Conservation (phyloP, 441 rosid species). For the Erysimum pusillum region DNA sequence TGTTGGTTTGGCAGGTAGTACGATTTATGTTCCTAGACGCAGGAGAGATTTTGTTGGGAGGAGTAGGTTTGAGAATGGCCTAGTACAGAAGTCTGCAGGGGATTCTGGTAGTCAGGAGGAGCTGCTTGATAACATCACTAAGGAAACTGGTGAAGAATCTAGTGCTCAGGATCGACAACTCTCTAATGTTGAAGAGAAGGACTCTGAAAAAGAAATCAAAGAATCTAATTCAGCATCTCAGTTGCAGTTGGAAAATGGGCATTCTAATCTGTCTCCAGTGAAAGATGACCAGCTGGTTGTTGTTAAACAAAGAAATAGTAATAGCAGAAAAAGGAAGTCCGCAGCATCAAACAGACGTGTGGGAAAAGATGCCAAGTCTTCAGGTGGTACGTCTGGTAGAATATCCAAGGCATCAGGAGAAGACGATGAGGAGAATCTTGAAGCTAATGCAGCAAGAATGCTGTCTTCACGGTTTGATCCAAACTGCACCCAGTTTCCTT, state of each 20-base stretch:
- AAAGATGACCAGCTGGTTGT: conserved; percentile 51
- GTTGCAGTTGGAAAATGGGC: conserved; percentile 57
- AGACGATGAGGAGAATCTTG: conserved; percentile 95
- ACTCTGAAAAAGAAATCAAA: conserved; percentile 46
- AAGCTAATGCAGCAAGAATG: conserved; percentile 98
- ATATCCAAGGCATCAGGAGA: conserved; percentile 53
- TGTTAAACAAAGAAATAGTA: conserved; percentile 52
- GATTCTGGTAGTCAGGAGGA: conserved; percentile 50
- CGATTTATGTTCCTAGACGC: conserved; percentile 70
- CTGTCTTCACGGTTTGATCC: conserved; percentile 92
- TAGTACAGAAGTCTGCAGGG: conserved; percentile 51
- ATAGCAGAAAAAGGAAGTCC: conserved; percentile 68
- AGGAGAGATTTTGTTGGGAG: conserved; percentile 80
- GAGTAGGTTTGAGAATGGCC: conserved; percentile 59
- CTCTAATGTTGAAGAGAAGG: conserved; percentile 51
- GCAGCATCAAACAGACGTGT: conserved; percentile 43
- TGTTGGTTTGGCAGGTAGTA: conserved; percentile 59
- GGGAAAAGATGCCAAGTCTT: conserved; percentile 54
- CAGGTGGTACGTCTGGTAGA: conserved; percentile 51
- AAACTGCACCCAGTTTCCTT: conserved; percentile 79
- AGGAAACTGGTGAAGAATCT: conserved; percentile 50
- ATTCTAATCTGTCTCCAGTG: conserved; percentile 46
- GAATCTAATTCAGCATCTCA: conserved; percentile 46
- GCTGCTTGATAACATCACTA: conserved; percentile 46
- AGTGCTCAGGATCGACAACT: conserved; percentile 50